These are phyloP conservation scores for Mercurialis annua DNA, from an alignment of 345 rosid genomes.

Conservation along the genomic window DNA sequence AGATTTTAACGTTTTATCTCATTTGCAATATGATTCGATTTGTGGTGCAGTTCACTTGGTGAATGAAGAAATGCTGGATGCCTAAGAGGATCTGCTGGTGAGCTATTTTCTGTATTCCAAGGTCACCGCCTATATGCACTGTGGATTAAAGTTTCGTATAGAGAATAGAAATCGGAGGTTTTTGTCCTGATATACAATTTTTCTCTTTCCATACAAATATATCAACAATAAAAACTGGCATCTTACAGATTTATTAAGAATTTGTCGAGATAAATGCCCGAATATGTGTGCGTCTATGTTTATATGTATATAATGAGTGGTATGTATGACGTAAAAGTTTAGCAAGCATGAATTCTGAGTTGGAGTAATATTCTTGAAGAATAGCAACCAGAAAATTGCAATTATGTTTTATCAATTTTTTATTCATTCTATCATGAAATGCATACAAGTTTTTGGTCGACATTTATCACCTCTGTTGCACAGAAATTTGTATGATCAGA, in stretches of 20 bases:
- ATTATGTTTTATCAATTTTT: no score
- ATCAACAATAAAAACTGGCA: slow-evolving; percentile 2
- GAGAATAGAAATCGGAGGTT: slow-evolving; percentile 21
- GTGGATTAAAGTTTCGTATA: slow-evolving; percentile 17
- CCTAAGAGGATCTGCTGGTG: slow-evolving; percentile 17
- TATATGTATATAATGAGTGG: neutral
- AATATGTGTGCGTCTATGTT: neutral
- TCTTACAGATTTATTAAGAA: neutral
- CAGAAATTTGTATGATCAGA: no score
- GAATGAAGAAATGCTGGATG: slow-evolving; percentile 21
- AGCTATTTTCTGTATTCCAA: slow-evolving; percentile 11
- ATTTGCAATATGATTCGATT: slow-evolving; percentile 15
- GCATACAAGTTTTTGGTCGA: no score
- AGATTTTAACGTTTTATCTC: slow-evolving; percentile 3
- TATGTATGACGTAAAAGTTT: neutral
- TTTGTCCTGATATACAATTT: slow-evolving; percentile 9
- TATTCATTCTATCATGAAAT: no score
- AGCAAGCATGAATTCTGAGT: neutral
- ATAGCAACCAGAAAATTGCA: neutral
- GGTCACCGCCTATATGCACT: slow-evolving; percentile 22
- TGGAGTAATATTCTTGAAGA: neutral
- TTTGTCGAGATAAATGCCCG: neutral
- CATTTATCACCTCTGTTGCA: no score
- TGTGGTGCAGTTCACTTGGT: slow-evolving; percentile 47
- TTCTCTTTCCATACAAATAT: neutral